Base-by-base conservation (phyloP, 768 basidiomycete species). In the Lactarius trivialis region DNA sequence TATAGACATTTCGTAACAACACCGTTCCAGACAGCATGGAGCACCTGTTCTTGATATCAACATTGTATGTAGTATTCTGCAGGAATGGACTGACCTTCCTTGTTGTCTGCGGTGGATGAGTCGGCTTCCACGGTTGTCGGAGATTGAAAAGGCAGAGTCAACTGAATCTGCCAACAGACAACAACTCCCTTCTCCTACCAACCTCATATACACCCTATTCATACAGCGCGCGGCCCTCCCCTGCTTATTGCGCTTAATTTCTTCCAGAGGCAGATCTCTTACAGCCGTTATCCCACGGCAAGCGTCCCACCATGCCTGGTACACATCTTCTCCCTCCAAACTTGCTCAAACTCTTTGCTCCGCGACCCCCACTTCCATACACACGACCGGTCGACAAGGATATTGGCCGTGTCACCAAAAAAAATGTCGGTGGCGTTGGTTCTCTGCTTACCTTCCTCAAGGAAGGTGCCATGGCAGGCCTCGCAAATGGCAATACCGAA, bases 291-390 rank as follows among this genome's bases (percentile, higher is more conserved):
- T 36, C 39, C 54, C 61, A 30, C 48, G 32, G 54, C 56, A 52
- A 54, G 15, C 54, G n/a, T 43, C 21, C 53, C 66, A 66, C 41
- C 63, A 80, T 80, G 79, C 80, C 79, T 11, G 89, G 89, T 53
- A 93, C 92, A 4, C 91, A 95, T 76, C 80, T 95, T 26, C 82
- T 99, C 26, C 96, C 96, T 4, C 93, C 93, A 3, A 97, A 98
- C 75, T 84, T 99, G 56, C 86, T 98, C 73, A 94, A 96, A 73
- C 88, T 98, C 67, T 99, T 98, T 73, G 88, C 93, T 0, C 94
- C 97, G 4, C 85, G 97, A 7, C 93, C 96, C 1, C 90, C 88
- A 3, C 82, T 98, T 4, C 89, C 89, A 0, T 98, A 93, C 72
- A 70, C 85, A 33, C 86, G 93, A 9, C 94, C 96, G 0, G 79